Evolutionary conservation across 2,329 filamentous ascomycete genomes (phyloP), one percentile per base, ranked within the genome.

Genomic region (Phaeosphaeria sp.): DNA sequence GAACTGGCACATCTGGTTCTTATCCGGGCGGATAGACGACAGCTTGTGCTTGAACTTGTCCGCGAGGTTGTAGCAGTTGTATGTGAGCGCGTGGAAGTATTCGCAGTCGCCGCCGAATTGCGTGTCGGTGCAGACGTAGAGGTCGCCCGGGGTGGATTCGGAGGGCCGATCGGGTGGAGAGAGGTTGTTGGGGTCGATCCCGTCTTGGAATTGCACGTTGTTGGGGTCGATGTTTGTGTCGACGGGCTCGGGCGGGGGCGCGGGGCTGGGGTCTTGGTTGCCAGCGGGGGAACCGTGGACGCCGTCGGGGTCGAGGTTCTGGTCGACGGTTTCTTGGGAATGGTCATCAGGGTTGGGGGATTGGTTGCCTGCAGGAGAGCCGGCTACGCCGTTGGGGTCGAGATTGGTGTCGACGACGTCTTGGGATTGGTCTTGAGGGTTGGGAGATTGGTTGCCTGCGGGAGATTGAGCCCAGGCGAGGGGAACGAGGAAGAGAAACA

Each of bases 81-180:
- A 42, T 11, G 30, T 48, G 9, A 21, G 21, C 6, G 24, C 27
- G 6, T 22, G 42, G 49, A 51, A 27, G 30, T 52, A 33, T 43
- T 52, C 4, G 44, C 56, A 59, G 11, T 18, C 13, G 30, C 51
- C 56, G n/a, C 8, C 22, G 48, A 55, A 55, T 42, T 49, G 17
- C 22, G 22, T 36, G 40, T 48, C 30, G 18, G 22, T 33, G 48
- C 56, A 59, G 42, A 46, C 39, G 51, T 47, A 59, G 47, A 56
- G n/a, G 40, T 51, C 27, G 27, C 54, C 54, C 2, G 49, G 60
- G 4, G 25, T 49, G 18, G 46, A 49, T 13, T 49, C 46, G 25
- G 25, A 25, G 3, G 33, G 15, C 20, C 9, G 9, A 4, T 18
- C 15, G 15, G 44, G 44, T 7, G 44, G 44, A 2, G 44, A 46